phyloP scores from a whole-genome alignment of 495 filamentous ascomycete species.

The Trypethelium eluteriae region DNA sequence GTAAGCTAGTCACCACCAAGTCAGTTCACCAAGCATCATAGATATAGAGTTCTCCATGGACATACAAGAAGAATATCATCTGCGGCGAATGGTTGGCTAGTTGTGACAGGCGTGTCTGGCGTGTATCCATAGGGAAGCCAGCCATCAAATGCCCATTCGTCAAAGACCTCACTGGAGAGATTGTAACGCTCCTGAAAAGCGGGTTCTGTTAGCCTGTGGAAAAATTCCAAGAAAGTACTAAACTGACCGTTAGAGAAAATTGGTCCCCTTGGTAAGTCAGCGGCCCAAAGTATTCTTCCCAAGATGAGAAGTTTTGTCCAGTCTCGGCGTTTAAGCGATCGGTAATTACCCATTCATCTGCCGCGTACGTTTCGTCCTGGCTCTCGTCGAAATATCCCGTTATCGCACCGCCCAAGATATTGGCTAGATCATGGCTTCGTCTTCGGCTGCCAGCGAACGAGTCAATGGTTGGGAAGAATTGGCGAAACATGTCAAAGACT shows the following conservation, averaged over 20 bases:
- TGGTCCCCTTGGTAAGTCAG: conserved; percentile 37
- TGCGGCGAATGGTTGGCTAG: neutral
- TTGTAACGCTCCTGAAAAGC: conserved; percentile 34
- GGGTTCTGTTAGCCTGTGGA: too few relatives aligned
- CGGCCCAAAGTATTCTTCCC: conserved; percentile 48
- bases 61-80: neutral
- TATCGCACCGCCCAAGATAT: conserved; percentile 40
- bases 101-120: neutral
- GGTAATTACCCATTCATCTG: conserved; percentile 39
- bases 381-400: conserved; percentile 28
- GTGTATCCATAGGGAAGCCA: neutral
- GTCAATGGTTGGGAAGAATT: conserved; percentile 45
- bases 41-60: neutral
- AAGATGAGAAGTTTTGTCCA: conserved; percentile 43
- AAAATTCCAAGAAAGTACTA: too few relatives aligned
- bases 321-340: conserved; percentile 41
- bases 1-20: conserved; percentile 26
- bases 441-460: conserved; percentile 42
- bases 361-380: conserved; percentile 19
- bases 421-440: conserved; percentile 36
- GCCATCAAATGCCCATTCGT: neutral
- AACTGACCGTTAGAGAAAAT: conserved; percentile 36
- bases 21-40: neutral
- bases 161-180: conserved; percentile 32
- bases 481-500: conserved; percentile 43